Conservation (phyloP, 768 basidiomycete species). For the Neoboletus subvelutipes region DNA sequence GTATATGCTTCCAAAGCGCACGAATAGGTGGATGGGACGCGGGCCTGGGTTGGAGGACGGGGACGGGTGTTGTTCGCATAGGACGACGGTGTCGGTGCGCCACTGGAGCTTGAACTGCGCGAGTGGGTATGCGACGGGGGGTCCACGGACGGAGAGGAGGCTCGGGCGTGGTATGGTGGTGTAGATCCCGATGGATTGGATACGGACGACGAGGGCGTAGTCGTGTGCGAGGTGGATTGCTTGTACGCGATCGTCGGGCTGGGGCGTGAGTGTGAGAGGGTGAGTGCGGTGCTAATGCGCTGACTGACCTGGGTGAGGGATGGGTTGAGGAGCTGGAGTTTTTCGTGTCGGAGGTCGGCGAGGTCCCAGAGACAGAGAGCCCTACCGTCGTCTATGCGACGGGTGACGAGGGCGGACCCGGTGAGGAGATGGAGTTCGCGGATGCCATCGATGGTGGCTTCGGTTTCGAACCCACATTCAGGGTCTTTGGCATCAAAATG, state of each 20-base stretch:
- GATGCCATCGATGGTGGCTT: constrained; percentile 32
- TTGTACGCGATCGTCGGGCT: constrained; percentile 39
- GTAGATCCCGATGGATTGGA: constrained; percentile 44
- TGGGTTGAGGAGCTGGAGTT: constrained; percentile 38
- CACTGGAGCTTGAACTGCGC: constrained; percentile 51
- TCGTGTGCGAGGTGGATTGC: constrained; percentile 43
- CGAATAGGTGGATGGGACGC: constrained; percentile 45
- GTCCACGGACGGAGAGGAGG: constrained; percentile 13
- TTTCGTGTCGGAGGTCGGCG: constrained; percentile 28
- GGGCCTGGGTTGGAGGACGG: constrained; percentile 2
- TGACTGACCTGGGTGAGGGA: constrained; percentile 32
- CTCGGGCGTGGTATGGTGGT: constrained; percentile 27
- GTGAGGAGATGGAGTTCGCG: constrained; percentile 37
- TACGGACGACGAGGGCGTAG: constrained; percentile 47
- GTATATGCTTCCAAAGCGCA: constrained; percentile 59
- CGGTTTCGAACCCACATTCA: constrained; percentile 37
- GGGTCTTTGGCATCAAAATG: constrained; percentile 37
- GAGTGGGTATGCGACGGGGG: constrained; percentile 41
- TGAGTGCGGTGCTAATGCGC: accelerated
- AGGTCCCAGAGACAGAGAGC: constrained; percentile 40
- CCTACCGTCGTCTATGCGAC: constrained; percentile 25
- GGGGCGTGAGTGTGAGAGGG: background rate
- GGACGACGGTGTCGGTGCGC: constrained; percentile 52
- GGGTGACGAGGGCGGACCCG: constrained; percentile 40
- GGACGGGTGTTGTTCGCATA: constrained; percentile 32